Percentiles rank a stretch among this genome's conserved stretches.
These are phyloP conservation scores for Cladophialophora psammophila DNA, from an alignment of 2,329 filamentous ascomycete genomes.

Conservation along the genomic window DNA sequence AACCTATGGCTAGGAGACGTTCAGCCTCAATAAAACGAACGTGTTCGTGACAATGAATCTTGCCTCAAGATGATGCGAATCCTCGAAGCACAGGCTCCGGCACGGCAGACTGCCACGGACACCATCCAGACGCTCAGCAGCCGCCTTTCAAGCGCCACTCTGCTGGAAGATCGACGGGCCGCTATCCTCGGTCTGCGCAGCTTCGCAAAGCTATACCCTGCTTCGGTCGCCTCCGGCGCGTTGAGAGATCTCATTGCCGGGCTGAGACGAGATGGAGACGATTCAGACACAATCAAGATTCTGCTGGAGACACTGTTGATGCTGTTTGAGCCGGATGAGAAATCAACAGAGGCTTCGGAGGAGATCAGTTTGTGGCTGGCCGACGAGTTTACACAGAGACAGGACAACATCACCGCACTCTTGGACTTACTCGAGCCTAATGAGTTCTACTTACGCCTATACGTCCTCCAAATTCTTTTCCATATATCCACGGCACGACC, in stretches of 20 bases:
- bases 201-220: constrained; percentile 95
- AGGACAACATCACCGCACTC: constrained; percentile 93
- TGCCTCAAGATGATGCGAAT: constrained; percentile 60
- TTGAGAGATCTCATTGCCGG: constrained; percentile 85
- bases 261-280: constrained; percentile 84
- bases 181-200: constrained; percentile 92
- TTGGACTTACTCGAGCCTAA: constrained; percentile 85
- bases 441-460: constrained; percentile 91
- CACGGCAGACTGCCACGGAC: constrained; percentile 93
- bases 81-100: constrained; percentile 76
- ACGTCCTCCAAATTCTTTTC: constrained; percentile 86
- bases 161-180: constrained; percentile 91
- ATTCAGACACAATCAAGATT: constrained; percentile 95
- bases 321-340: constrained; percentile 77
- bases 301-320: constrained; percentile 94
- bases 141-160: constrained; percentile 84
- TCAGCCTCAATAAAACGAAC: neutral
- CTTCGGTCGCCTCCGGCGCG: constrained; percentile 93
- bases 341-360: constrained; percentile 72
- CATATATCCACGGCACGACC: constrained; percentile 85
- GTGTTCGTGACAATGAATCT: constrained; percentile 18
- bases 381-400: constrained; percentile 96
- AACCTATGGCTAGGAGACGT: constrained; percentile 1
- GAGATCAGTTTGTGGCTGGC: constrained; percentile 96
- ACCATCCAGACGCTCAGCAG: constrained; percentile 90